phyloP scores from a whole-genome alignment of 1,284 basidiomycete species.

The Vanrija pseudolonga region DNA sequence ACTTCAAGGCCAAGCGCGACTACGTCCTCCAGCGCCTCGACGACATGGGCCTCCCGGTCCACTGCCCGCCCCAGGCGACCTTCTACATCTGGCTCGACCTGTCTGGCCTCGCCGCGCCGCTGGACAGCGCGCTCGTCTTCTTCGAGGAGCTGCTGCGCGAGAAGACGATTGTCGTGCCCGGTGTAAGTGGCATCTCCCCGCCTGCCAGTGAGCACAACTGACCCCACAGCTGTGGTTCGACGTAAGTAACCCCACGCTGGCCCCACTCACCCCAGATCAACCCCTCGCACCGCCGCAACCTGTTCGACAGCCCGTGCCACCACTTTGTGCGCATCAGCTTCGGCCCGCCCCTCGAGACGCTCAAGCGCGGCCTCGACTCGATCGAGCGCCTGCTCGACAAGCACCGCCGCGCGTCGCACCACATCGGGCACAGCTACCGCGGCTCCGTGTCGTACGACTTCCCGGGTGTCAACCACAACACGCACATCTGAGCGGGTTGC shows the following conservation, averaged over 20 bases:
- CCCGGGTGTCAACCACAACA: background rate
- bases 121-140: conserved; percentile 88
- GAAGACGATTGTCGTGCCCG: conserved; percentile 51
- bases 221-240: conserved; percentile 64
- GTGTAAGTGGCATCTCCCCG: conserved; percentile 42
- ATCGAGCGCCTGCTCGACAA: conserved; percentile 73
- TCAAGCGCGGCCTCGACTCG: conserved; percentile 83
- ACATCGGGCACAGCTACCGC: conserved; percentile 14
- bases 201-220: too few species aligned
- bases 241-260: background rate
- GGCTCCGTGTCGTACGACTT: background rate
- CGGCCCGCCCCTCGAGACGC: conserved; percentile 75
- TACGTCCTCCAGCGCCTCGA: conserved; percentile 79
- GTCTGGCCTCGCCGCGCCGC: conserved; percentile 66
- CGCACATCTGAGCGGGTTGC: background rate
- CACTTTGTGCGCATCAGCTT: conserved; percentile 82
- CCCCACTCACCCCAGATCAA: conserved; percentile 52
- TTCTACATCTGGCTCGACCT: conserved; percentile 92
- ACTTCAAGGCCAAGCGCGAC: conserved; percentile 87
- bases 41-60: conserved; percentile 70
- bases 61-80: conserved; percentile 67
- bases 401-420: conserved; percentile 22
- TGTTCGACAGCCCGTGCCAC: conserved; percentile 88
- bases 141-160: conserved; percentile 86
- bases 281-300: conserved; percentile 66